These are phyloP conservation scores for Spiromastix sp. DNA, from an alignment of 2,329 filamentous ascomycete species.

Conservation along the genomic window DNA sequence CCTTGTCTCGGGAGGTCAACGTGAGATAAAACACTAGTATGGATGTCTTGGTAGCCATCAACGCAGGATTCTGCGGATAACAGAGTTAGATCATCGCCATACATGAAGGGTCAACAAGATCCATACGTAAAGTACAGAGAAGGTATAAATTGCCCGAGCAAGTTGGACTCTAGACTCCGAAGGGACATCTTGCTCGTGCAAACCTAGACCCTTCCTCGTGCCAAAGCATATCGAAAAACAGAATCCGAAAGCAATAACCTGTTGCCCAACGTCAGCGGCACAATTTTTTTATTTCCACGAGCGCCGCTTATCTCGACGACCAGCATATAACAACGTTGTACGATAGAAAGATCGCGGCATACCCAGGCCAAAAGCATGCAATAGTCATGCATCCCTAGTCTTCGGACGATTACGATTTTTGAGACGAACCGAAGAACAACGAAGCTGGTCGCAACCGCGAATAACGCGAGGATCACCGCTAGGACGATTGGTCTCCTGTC, in stretches of 20 bases:
- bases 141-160: conserved; percentile 40
- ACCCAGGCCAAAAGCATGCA: conserved; percentile 73
- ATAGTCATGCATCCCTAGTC: conserved; percentile 66
- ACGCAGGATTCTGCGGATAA: conserved; percentile 60
- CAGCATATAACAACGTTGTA: conserved; percentile 8
- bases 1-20: conserved; percentile 64
- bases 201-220: conserved; percentile 33
- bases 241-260: conserved; percentile 37
- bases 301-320: not conserved
- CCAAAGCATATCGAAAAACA: conserved; percentile 37
- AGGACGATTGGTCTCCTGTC: conserved; percentile 28
- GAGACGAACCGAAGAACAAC: conserved; percentile 65
- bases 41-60: conserved; percentile 90
- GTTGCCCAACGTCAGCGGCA: conserved; percentile 5
- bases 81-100: not conserved
- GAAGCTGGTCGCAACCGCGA: conserved; percentile 62
- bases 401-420: conserved; percentile 61
- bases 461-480: conserved; percentile 34
- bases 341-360: conserved; percentile 11
- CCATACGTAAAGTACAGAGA: conserved; percentile 11
- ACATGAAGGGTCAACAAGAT: conserved; percentile 2
- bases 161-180: conserved; percentile 21
- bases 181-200: conserved; percentile 30
- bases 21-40: conserved; percentile 84
- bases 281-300: conserved; percentile 1